Evolutionary conservation across 768 basidiomycete genomes (phyloP).

Genomic region (Phylloporus scabripes): DNA sequence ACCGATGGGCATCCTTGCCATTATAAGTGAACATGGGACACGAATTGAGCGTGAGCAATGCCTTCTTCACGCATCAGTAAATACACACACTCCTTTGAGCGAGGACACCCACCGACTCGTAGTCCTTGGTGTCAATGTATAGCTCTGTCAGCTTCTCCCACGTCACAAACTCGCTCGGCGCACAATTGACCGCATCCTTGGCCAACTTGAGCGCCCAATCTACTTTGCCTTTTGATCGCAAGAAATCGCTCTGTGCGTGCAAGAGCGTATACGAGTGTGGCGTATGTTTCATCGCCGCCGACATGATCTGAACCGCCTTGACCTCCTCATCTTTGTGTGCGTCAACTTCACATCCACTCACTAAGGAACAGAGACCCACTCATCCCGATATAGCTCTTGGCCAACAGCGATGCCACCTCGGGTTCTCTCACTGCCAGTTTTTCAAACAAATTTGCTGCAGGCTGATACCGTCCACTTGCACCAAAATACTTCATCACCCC

Average conservation of each 20-base stretch:
- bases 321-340: conserved; percentile 83
- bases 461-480: conserved; percentile 80
- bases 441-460: conserved; percentile 90
- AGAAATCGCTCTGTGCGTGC: conserved; percentile 92
- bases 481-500: conserved; percentile 97
- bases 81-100: not conserved
- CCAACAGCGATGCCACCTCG: conserved; percentile 83
- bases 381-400: conserved; percentile 93
- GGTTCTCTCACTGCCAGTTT: conserved; percentile 82
- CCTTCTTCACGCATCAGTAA: conserved; percentile 31
- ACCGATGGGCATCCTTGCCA: conserved; percentile 88
- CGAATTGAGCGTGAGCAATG: conserved; percentile 92
- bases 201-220: conserved; percentile 93
- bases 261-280: conserved; percentile 93
- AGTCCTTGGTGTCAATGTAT: conserved; percentile 87
- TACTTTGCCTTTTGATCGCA: conserved; percentile 75
- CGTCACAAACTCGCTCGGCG: conserved; percentile 96
- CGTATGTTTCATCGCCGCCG: conserved; percentile 72
- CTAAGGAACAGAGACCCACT: conserved; percentile 49
- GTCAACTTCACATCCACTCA: not conserved
- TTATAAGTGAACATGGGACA: conserved; percentile 99
- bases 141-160: conserved; percentile 98
- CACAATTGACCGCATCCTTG: conserved; percentile 93
- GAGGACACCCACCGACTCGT: conserved; percentile 50
- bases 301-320: conserved; percentile 93